Base-by-base conservation (phyloP, 2,329 filamentous ascomycete genomes). In the Thielaviopsis ethacetica region DNA sequence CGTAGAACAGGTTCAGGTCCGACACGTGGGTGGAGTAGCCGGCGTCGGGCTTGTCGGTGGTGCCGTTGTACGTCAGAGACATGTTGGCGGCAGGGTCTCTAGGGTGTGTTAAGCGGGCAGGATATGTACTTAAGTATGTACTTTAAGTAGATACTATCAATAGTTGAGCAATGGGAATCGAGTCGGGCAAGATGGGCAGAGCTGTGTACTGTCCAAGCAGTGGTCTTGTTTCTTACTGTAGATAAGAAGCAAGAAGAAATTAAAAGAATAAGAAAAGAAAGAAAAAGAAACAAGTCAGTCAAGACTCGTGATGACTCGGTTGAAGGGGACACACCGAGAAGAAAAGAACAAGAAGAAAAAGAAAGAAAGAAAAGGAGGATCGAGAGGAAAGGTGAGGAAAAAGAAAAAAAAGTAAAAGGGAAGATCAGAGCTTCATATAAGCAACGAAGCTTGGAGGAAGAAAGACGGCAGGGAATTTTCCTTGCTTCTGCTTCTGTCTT, bases 1-100 rank as follows among this genome's bases (percentile, higher is more conserved):
- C 80, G 73, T 95, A 95, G 72, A 82, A 94, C 65, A 91, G 74
- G 71, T 95, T 95, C 64, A 95, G 78, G 71, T 95, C 81, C 76
- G 72, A 83, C 73, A 73, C 70, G 12, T 65, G 67, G 57, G 70
- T 67, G 57, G 77, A 77, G 68, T 77, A 76, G 61, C 79, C 79
- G 63, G 72, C 70, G 67, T 79, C 71, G 66, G 78, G 76, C 63
- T 67, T 66, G 61, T 71, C 77, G 30, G 65, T 66, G 58, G 74
- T 77, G 67, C 78, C 79, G 66, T 77, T 77, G 70, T 80, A 82
- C 50, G 66, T 64, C 60, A 67, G 67, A 53, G 70, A 70, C 70
- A 72, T 72, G 60, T 15, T 60, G 47, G 30, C 27, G 59, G 49
- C 34, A 34, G 22, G 10, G 38, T 44, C 38, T 44, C 38, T 17